Evolutionary conservation across 176 grass and related monocot genomes (phyloP).

Genomic region (Oryza officinalis): DNA sequence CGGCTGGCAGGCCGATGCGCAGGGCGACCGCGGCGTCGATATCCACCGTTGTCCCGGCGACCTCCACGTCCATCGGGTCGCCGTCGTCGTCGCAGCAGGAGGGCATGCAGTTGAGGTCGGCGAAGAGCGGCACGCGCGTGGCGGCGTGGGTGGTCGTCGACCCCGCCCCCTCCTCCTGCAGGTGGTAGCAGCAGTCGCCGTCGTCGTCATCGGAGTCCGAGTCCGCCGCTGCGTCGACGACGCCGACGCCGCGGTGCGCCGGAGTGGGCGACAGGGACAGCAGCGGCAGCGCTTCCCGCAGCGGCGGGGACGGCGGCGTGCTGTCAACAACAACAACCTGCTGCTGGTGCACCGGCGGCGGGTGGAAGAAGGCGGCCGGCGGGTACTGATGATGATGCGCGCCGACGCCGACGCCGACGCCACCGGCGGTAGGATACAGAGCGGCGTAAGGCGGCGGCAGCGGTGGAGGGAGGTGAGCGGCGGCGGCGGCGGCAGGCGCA

Average conservation of each 20-base stretch:
- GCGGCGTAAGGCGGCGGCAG: conserved; percentile 13
- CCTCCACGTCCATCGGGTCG: conserved; percentile 66
- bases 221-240: neutral
- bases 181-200: conserved; percentile 33
- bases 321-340: conserved; percentile 3
- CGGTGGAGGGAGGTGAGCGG: conserved; percentile 30
- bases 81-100: conserved; percentile 33
- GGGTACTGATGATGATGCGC: conserved; percentile 22
- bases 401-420: neutral
- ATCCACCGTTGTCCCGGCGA: conserved; percentile 17
- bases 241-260: neutral
- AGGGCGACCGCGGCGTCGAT: conserved; percentile 74
- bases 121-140: conserved; percentile 44
- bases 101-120: conserved; percentile 54
- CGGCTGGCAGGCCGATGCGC: conserved; percentile 68
- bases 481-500: neutral
- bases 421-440: conserved; percentile 12
- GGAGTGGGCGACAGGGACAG: conserved; percentile 66
- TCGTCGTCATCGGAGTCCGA: conserved; percentile 39
- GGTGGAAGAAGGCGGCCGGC: conserved; percentile 34
- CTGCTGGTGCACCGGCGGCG: neutral
- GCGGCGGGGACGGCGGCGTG: conserved; percentile 67
- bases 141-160: neutral
- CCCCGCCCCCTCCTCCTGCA: conserved; percentile 5
- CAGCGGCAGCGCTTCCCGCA: conserved; percentile 82